Conservation (phyloP, 2,329 filamentous ascomycete genomes). For the Penicillium decumbens region DNA sequence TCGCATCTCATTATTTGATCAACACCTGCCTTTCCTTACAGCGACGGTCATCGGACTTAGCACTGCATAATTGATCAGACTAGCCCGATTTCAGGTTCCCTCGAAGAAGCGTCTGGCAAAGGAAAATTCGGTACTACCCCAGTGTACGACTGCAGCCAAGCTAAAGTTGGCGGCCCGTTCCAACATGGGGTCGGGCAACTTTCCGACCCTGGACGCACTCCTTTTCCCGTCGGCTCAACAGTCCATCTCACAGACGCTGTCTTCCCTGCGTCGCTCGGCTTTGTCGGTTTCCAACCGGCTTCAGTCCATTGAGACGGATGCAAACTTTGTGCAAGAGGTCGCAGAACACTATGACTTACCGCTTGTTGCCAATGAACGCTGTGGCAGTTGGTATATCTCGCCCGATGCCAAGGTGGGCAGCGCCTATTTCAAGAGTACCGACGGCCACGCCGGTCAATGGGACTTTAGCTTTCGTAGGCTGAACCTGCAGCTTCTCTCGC, state of each 20-base stretch:
- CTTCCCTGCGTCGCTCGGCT: slow-evolving; percentile 68
- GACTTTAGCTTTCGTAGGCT: slow-evolving; percentile 77
- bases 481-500: slow-evolving; percentile 72
- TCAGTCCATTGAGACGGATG: slow-evolving; percentile 70
- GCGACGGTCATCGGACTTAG: not conserved
- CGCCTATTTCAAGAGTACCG: slow-evolving; percentile 96
- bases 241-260: slow-evolving; percentile 65
- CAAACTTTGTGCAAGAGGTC: slow-evolving; percentile 65
- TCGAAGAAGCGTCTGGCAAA: not conserved
- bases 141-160: slow-evolving; percentile 2
- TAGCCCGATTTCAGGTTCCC: not conserved
- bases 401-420: slow-evolving; percentile 62
- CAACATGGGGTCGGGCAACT: slow-evolving; percentile 29
- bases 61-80: not conserved
- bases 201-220: slow-evolving; percentile 41
- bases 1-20: not conserved
- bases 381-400: slow-evolving; percentile 89
- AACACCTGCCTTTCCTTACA: not conserved
- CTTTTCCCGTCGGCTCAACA: slow-evolving; percentile 55
- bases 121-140: slow-evolving; percentile 3
- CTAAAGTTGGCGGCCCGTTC: not conserved
- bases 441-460: slow-evolving; percentile 90
- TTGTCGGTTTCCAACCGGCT: slow-evolving; percentile 79
- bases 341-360: slow-evolving; percentile 53
- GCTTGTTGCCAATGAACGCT: slow-evolving; percentile 86